phyloP scores from a whole-genome alignment of 1,284 basidiomycete genomes.

The Ceratobasidium sp. region DNA sequence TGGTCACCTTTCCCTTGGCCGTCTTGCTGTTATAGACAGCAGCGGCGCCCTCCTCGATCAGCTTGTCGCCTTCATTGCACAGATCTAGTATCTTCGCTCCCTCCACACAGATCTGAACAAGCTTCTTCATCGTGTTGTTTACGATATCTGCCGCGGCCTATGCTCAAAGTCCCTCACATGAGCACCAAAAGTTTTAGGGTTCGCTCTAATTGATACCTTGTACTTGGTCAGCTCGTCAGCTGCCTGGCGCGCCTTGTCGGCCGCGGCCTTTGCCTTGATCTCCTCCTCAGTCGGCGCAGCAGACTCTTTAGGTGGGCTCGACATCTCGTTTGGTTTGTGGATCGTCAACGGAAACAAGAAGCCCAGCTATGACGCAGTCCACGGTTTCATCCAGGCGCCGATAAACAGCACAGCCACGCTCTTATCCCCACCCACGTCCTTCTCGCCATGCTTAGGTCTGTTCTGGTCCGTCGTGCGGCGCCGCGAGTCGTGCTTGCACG shows the following conservation, averaged over 20 bases:
- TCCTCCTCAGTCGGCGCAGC: slow-evolving; percentile 21
- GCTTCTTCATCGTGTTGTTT: slow-evolving; percentile 83
- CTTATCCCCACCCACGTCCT: not conserved
- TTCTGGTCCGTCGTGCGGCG: slow-evolving; percentile 43
- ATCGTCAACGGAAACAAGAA: slow-evolving; percentile 10
- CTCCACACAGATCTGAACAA: slow-evolving; percentile 76
- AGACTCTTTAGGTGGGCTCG: slow-evolving; percentile 31
- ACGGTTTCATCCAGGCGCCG: slow-evolving; percentile 29
- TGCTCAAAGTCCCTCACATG: slow-evolving; percentile 15
- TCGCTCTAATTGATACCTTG: slow-evolving; percentile 60
- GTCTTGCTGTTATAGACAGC: slow-evolving; percentile 90
- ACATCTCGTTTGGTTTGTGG: slow-evolving; percentile 30
- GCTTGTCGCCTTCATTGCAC: slow-evolving; percentile 89
- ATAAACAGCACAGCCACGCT: slow-evolving; percentile 12
- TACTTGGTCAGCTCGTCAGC: slow-evolving; percentile 84
- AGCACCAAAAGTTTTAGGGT: slow-evolving; percentile 33
- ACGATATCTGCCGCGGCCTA: slow-evolving; percentile 92
- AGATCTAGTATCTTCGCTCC: slow-evolving; percentile 91
- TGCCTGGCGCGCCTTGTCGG: slow-evolving; percentile 53
- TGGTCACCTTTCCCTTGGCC: slow-evolving; percentile 85
- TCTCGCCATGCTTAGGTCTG: slow-evolving; percentile 21
- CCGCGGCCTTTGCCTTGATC: slow-evolving; percentile 42
- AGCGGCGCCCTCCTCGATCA: slow-evolving; percentile 66
- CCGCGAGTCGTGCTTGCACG: slow-evolving; percentile 47
- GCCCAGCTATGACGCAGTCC: slow-evolving; percentile 35